Evolutionary conservation across 2,329 filamentous ascomycete species (phyloP), one percentile per base, ranked within the genome.

Genomic region (Diaporthe amygdali): DNA sequence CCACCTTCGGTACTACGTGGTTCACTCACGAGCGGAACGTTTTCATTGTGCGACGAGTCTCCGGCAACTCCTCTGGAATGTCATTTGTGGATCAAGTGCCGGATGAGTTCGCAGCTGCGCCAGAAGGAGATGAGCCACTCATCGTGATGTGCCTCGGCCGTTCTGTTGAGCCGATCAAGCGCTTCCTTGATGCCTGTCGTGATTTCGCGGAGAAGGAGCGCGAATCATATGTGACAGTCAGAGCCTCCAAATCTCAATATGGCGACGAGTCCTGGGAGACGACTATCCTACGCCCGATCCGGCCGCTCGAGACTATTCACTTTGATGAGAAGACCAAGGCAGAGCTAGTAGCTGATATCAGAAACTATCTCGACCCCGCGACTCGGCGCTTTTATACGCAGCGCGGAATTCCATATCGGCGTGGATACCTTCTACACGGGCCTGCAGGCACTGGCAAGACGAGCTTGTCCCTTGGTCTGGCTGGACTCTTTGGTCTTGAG

Each of bases 371-470:
- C 22, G 81, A 84, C 9, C 89, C 89, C 34, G 84, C 73, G 2
- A 81, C 81, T 2, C 77, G 89, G 17, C 88, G 87, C 27, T 94
- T 92, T 88, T 94, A 94, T 78, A 85, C 91, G 37, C 88, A 92
- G 71, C 88, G 92, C 30, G 92, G 92, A 30, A 94, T 94, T 71
- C 92, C 93, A 0, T 94, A 94, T 77, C 86, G 92, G 14, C 84
- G 92, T 66, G 93, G 92, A 12, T 94, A 94, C 76, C 85, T 94
- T 6, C 85, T 94, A 0, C 89, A 94, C 75, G 92, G 92, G 0
- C 92, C 92, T 2, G 92, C 92, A 0, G 92, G 92, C 0, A 94
- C 91, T 0, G 92, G 93, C 47, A 94, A 95, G 80, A 93, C 90
- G 68, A 93, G 91, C 0, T 93, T 94, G 74, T 93, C 94, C 44